Conservation (phyloP, 495 filamentous ascomycete species). For the Podospora australis region DNA sequence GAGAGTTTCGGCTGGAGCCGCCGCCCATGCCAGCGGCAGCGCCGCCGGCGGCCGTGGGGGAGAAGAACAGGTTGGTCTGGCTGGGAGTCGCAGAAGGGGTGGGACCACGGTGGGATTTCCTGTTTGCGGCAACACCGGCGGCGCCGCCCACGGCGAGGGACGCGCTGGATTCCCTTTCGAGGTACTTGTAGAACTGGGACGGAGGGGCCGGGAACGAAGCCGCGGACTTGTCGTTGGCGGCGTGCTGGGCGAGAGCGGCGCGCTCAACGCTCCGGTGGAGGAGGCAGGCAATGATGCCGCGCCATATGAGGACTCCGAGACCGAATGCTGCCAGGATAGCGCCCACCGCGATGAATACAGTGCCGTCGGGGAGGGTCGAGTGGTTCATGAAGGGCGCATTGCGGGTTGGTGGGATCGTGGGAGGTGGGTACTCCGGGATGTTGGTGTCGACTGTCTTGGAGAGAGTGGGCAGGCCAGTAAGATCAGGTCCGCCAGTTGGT, state of each 20-base stretch:
- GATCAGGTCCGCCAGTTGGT: slow-evolving; percentile 1
- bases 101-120: slow-evolving; percentile 34
- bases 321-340: slow-evolving; percentile 79
- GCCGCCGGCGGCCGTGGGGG: slow-evolving; percentile 64
- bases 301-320: slow-evolving; percentile 76
- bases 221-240: slow-evolving; percentile 53
- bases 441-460: slow-evolving; percentile 30
- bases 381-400: slow-evolving; percentile 93
- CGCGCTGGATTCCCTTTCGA: slow-evolving; percentile 52
- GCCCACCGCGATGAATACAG: slow-evolving; percentile 92
- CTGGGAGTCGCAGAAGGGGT: slow-evolving; percentile 42
- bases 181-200: slow-evolving; percentile 51
- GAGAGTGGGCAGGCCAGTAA: slow-evolving; percentile 43
- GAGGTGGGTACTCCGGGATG: slow-evolving; percentile 48
- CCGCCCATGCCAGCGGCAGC: slow-evolving; percentile 30
- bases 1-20: slow-evolving; percentile 50
- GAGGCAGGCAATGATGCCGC: slow-evolving; percentile 82
- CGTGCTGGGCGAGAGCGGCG: slow-evolving; percentile 64
- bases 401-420: slow-evolving; percentile 71
- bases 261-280: slow-evolving; percentile 82
- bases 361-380: slow-evolving; percentile 85
- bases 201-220: slow-evolving; percentile 43
- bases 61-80: slow-evolving; percentile 77
- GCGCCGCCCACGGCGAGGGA: slow-evolving; percentile 50
- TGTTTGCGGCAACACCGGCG: slow-evolving; percentile 17